These are phyloP conservation scores for Xylaria intraflava DNA, from an alignment of 495 filamentous ascomycete species.

Conservation along the genomic window DNA sequence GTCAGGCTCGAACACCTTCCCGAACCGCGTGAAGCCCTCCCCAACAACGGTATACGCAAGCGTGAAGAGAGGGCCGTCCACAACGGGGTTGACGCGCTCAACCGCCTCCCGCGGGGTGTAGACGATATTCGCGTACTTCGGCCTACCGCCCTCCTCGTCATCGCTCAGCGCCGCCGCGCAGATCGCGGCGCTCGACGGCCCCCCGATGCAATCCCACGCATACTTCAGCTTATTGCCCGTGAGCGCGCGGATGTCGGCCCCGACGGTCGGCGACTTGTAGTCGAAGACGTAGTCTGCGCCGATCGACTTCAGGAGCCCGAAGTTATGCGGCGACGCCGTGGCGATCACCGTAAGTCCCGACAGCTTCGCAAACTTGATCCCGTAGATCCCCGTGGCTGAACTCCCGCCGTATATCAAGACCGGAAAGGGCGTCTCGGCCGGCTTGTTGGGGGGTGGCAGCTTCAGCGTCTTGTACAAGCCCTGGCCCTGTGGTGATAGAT, in stretches of 20 bases:
- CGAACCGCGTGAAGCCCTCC: too few relatives aligned
- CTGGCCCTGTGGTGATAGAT: slow-evolving; percentile 28
- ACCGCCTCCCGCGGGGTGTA: neutral
- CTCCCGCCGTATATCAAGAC: slow-evolving; percentile 49
- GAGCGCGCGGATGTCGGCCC: slow-evolving; percentile 27
- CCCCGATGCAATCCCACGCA: slow-evolving; percentile 35
- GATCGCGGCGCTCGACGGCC: slow-evolving; percentile 10
- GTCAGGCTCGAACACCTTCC: too few relatives aligned
- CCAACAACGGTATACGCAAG: too few relatives aligned
- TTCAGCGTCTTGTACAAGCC: slow-evolving; percentile 37
- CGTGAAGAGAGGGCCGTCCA: too few relatives aligned
- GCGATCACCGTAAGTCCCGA: slow-evolving; percentile 41
- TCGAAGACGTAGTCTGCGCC: slow-evolving; percentile 43
- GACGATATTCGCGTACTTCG: slow-evolving; percentile 22
- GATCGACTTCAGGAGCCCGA: slow-evolving; percentile 31
- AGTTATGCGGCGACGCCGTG: slow-evolving; percentile 39
- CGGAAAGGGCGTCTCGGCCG: slow-evolving; percentile 17
- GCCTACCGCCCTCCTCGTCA: slow-evolving; percentile 14
- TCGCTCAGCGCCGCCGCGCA: slow-evolving; percentile 24
- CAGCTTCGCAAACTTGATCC: slow-evolving; percentile 40
- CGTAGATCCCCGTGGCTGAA: slow-evolving; percentile 42
- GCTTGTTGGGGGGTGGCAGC: slow-evolving; percentile 30
- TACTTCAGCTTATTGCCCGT: slow-evolving; percentile 19
- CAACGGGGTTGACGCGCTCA: too few relatives aligned
- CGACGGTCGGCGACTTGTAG: slow-evolving; percentile 35